Evolutionary conservation across 1,284 basidiomycete species (phyloP).

Genomic region (Chiua sp.): DNA sequence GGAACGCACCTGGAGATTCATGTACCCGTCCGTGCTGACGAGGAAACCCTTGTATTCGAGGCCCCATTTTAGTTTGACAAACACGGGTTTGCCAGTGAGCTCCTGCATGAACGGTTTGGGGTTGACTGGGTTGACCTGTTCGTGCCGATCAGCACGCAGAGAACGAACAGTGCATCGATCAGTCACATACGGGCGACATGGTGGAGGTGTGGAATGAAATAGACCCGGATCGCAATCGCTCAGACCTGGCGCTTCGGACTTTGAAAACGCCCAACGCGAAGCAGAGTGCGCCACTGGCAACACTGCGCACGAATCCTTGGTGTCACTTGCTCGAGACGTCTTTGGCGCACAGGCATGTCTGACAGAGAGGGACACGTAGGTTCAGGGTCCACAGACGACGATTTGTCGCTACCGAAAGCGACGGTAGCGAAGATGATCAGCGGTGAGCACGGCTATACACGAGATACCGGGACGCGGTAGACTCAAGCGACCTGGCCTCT

Average conservation of each 20-base stretch:
- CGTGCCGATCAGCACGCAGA: conserved; percentile 17
- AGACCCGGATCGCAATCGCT: too few relatives aligned
- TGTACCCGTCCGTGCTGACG: conserved; percentile 98
- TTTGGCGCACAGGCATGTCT: conserved; percentile 61
- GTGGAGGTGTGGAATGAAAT: conserved; percentile 13
- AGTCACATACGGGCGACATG: conserved; percentile 57
- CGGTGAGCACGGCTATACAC: conserved; percentile 52
- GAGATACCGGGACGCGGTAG: conserved; percentile 3
- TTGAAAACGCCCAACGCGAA: conserved; percentile 42
- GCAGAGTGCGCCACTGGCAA: neutral
- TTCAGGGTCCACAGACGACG: conserved; percentile 76
- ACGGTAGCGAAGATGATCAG: conserved; percentile 97
- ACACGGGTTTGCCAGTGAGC: conserved; percentile 96
- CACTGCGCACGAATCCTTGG: neutral
- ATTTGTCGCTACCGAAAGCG: conserved; percentile 94
- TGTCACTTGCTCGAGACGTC: conserved; percentile 7
- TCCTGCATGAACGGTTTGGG: conserved; percentile 99
- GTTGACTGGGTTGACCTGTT: conserved; percentile 91
- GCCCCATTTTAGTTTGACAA: conserved; percentile 98
- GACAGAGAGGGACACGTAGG: conserved; percentile 81
- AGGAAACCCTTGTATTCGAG: conserved; percentile 99
- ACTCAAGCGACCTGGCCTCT: conserved; percentile 8
- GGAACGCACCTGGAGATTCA: conserved; percentile 92
- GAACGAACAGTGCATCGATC: conserved; percentile 40
- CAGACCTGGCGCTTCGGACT: conserved; percentile 51